Percentiles rank a stretch among this genome's conserved stretches.
Conservation (phyloP, 2,329 filamentous ascomycete genomes). For the Scedosporium apiospermum region DNA sequence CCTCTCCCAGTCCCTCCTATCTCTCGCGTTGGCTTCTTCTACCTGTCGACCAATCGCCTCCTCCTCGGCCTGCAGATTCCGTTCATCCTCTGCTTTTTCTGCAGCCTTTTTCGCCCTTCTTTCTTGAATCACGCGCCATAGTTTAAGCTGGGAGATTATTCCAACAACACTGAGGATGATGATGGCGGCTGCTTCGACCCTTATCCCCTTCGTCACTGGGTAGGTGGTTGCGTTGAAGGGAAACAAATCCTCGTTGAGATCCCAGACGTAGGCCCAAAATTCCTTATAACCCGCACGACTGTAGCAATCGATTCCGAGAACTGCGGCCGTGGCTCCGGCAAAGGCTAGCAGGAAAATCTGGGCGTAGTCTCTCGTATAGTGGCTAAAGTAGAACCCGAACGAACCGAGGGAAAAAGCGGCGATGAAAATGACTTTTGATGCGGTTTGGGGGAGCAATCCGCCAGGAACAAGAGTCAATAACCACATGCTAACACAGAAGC, state of each 20-base stretch:
- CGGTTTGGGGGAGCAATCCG: slow-evolving; percentile 56
- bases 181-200: slow-evolving; percentile 71
- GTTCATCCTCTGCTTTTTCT: slow-evolving; percentile 38
- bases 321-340: slow-evolving; percentile 65
- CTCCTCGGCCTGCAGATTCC: slow-evolving; percentile 54
- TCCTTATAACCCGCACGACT: slow-evolving; percentile 86
- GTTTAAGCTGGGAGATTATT: slow-evolving; percentile 71
- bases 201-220: slow-evolving; percentile 76
- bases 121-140: slow-evolving; percentile 74
- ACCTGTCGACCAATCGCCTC: slow-evolving; percentile 59
- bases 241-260: slow-evolving; percentile 69
- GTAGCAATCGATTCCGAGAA: slow-evolving; percentile 86
- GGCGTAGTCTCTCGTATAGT: slow-evolving; percentile 66
- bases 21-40: slow-evolving; percentile 50
- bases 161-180: slow-evolving; percentile 67
- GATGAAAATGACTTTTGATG: slow-evolving; percentile 66
- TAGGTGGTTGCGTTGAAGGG: slow-evolving; percentile 69
- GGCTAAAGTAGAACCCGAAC: slow-evolving; percentile 70
- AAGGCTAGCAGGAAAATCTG: slow-evolving; percentile 72
- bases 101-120: slow-evolving; percentile 44
- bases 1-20: slow-evolving; percentile 65
- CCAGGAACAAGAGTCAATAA: slow-evolving; percentile 68
- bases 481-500: slow-evolving; percentile 87
- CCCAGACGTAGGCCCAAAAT: slow-evolving; percentile 92
- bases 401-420: slow-evolving; percentile 56